Evolutionary conservation across 306 rosid genomes (phyloP).

Genomic region (Medicago truncatula): DNA sequence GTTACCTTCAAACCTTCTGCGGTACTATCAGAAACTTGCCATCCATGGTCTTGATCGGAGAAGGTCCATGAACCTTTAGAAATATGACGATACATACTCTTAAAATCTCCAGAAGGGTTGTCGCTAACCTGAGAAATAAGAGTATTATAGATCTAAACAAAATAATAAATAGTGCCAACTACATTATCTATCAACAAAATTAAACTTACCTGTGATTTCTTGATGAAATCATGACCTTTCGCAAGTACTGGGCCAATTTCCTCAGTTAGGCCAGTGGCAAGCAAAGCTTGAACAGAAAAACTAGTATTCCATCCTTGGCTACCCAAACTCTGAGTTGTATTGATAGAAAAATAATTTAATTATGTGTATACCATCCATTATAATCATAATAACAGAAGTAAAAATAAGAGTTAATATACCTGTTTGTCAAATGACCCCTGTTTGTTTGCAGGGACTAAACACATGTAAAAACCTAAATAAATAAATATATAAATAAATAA

Average conservation of each 20-base stretch:
- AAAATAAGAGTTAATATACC: not conserved
- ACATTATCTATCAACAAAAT: not conserved
- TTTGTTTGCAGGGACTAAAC: too few relatives aligned
- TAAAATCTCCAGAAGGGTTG: conserved; percentile 44
- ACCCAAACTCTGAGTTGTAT: conserved; percentile 61
- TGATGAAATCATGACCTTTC: conserved; percentile 68
- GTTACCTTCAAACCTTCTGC: conserved; percentile 78
- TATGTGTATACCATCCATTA: not conserved
- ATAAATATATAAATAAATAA: too few relatives aligned
- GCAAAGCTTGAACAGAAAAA: conserved; percentile 71
- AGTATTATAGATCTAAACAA: not conserved
- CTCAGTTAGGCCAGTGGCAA: conserved; percentile 54
- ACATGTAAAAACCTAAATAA: too few relatives aligned
- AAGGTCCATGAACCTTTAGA: conserved; percentile 89
- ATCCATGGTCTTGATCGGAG: conserved; percentile 87
- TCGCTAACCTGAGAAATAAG: conserved; percentile 53
- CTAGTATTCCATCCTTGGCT: conserved; percentile 77
- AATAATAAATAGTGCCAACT: not conserved
- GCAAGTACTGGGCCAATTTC: conserved; percentile 61
- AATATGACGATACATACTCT: conserved; percentile 63
- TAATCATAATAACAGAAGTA: not conserved
- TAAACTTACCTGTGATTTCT: conserved; percentile 65
- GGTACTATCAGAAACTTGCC: conserved; percentile 90
- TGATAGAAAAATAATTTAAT: not conserved
- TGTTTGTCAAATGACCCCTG: too few relatives aligned